Evolutionary conservation across 192 early-diverging fungal genomes (phyloP).

Genomic region (Entophlyctis luteolus): DNA sequence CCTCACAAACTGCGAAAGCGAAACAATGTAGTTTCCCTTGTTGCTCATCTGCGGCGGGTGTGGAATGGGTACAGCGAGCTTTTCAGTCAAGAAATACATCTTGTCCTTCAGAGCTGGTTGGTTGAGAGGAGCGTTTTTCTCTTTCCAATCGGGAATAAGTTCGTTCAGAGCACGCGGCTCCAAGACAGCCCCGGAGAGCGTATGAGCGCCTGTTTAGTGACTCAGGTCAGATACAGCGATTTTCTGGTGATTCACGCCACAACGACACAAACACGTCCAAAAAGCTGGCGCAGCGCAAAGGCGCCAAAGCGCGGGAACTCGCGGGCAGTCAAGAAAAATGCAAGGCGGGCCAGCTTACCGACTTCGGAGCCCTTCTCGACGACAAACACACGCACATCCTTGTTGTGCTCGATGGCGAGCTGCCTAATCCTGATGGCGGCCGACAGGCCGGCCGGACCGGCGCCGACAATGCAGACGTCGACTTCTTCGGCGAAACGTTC

Average conservation of each 20-base stretch:
- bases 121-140: constrained; percentile 87
- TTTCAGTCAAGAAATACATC: constrained; percentile 80
- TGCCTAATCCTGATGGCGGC: constrained; percentile 96
- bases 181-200: constrained; percentile 88
- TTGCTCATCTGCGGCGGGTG: constrained; percentile 96
- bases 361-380: constrained; percentile 94
- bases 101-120: constrained; percentile 78
- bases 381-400: constrained; percentile 84
- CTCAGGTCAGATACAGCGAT: too few species aligned
- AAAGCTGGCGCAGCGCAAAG: too few species aligned
- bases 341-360: too few species aligned
- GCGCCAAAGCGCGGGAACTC: too few species aligned
- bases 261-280: too few species aligned
- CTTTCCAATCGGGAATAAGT: constrained; percentile 97
- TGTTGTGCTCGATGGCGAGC: constrained; percentile 71
- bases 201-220: constrained; percentile 71
- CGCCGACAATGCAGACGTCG: constrained; percentile 95
- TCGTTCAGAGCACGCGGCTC: constrained; percentile 90
- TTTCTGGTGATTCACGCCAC: too few species aligned
- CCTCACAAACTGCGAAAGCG: constrained; percentile 84
- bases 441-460: constrained; percentile 85
- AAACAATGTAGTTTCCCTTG: constrained; percentile 95
- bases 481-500: constrained; percentile 73
- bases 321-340: too few species aligned
- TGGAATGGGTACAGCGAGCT: constrained; percentile 70